phyloP scores from a whole-genome alignment of 1,284 basidiomycete genomes.

The Peniophora sp. region DNA sequence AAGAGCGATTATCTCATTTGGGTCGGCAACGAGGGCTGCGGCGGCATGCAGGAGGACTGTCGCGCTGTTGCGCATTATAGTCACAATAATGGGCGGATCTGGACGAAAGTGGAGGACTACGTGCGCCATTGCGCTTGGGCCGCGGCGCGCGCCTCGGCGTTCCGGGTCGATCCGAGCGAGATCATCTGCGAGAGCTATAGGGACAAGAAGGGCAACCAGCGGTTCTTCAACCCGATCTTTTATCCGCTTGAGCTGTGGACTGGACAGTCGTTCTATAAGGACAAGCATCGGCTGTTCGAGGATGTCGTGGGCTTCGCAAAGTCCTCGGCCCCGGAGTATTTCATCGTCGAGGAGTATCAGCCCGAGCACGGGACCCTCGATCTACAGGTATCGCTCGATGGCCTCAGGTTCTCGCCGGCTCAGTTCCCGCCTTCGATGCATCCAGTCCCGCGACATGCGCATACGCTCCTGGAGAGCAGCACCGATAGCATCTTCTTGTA shows the following conservation, averaged over 20 bases:
- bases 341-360: conserved; percentile 86
- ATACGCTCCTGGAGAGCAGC: conserved; percentile 91
- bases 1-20: conserved; percentile 84
- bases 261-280: conserved; percentile 70
- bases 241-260: conserved; percentile 78
- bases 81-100: conserved; percentile 70
- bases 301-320: conserved; percentile 92
- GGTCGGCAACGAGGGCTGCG: conserved; percentile 74
- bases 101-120: conserved; percentile 79
- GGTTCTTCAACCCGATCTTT: conserved; percentile 34
- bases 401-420: conserved; percentile 75
- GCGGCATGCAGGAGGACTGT: conserved; percentile 40
- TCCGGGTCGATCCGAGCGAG: conserved; percentile 76
- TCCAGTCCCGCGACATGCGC: conserved; percentile 78
- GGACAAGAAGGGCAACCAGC: conserved; percentile 80
- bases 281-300: conserved; percentile 78
- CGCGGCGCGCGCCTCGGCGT: conserved; percentile 67
- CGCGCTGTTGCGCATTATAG: conserved; percentile 70
- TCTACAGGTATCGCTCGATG: conserved; percentile 90
- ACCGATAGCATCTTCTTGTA: conserved; percentile 93
- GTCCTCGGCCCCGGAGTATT: conserved; percentile 92
- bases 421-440: conserved; percentile 87
- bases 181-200: conserved; percentile 90
- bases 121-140: conserved; percentile 93
- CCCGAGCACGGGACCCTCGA: conserved; percentile 56